Evolutionary conservation across 1,284 basidiomycete genomes (phyloP).

Genomic region (Mrakiaceae sp.): DNA sequence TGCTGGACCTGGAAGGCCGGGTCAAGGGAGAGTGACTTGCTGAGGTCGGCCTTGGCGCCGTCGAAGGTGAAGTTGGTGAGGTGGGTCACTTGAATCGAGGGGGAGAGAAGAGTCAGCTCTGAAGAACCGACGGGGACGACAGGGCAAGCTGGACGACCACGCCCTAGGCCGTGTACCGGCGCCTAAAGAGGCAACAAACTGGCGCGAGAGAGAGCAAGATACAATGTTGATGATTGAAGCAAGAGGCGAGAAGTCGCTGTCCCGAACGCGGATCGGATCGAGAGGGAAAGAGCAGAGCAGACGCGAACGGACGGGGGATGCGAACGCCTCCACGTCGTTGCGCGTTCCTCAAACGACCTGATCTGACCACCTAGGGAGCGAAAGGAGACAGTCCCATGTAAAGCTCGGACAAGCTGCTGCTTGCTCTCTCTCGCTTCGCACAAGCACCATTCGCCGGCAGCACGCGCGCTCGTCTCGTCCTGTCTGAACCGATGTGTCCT

Average conservation of each 20-base stretch:
- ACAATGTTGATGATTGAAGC: too few relatives aligned
- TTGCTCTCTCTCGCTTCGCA: neutral
- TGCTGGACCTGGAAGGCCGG: conserved; percentile 98
- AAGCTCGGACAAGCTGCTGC: neutral
- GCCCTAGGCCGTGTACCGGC: neutral
- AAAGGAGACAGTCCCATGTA: neutral
- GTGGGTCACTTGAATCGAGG: conserved; percentile 55
- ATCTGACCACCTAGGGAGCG: neutral
- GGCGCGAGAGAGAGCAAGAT: conserved; percentile 1
- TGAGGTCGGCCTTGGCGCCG: conserved; percentile 88
- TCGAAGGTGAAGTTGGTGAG: conserved; percentile 94
- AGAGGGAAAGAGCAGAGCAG: too few relatives aligned
- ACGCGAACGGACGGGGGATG: too few relatives aligned
- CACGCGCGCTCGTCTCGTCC: too few relatives aligned
- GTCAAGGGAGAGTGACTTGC: conserved; percentile 83
- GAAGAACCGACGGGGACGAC: neutral
- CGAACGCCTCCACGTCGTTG: too few relatives aligned
- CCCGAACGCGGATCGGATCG: too few relatives aligned
- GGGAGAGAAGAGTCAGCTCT: conserved; percentile 9
- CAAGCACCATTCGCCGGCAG: too few relatives aligned
- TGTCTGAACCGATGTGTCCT: too few relatives aligned
- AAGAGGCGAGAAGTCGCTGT: too few relatives aligned
- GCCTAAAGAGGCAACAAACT: neutral
- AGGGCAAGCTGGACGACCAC: neutral
- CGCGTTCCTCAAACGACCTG: too few relatives aligned